Conservation (phyloP, 2,329 filamentous ascomycete genomes). For the Trichoderma breve region DNA sequence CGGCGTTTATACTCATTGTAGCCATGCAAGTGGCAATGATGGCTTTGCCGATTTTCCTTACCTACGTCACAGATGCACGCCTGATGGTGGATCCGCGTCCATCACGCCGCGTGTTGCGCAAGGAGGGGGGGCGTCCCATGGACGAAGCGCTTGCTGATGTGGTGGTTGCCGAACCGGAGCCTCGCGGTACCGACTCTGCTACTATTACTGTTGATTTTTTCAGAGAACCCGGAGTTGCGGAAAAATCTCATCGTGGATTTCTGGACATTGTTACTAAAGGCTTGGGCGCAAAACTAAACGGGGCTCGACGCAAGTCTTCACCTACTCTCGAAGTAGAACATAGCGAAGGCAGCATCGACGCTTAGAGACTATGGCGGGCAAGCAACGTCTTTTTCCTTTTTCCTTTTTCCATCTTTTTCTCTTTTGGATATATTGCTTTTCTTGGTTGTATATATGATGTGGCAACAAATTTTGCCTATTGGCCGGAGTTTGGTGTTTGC, state of each 20-base stretch:
- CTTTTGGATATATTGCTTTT: slow-evolving; percentile 19
- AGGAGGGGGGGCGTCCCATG: slow-evolving; percentile 24
- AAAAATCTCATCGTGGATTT: slow-evolving; percentile 25
- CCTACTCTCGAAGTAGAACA: slow-evolving; percentile 33
- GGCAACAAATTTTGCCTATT: not conserved
- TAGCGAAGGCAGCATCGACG: slow-evolving; percentile 27
- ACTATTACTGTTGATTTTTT: slow-evolving; percentile 4
- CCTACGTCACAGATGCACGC: slow-evolving; percentile 46
- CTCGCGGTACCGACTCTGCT: not conserved
- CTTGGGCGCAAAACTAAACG: slow-evolving; percentile 29
- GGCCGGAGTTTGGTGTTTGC: slow-evolving; percentile 10
- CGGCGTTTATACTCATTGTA: slow-evolving; percentile 63
- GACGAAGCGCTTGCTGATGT: slow-evolving; percentile 22
- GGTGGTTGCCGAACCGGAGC: slow-evolving; percentile 20
- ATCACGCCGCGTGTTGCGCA: slow-evolving; percentile 22
- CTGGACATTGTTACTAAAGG: slow-evolving; percentile 28
- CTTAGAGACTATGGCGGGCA: slow-evolving; percentile 12
- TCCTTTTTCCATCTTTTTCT: not conserved
- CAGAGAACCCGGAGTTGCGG: slow-evolving; percentile 15
- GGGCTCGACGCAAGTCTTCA: slow-evolving; percentile 32
- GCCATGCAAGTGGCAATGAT: slow-evolving; percentile 47
- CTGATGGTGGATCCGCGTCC: slow-evolving; percentile 40
- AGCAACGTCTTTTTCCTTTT: not conserved
- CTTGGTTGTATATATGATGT: slow-evolving; percentile 13
- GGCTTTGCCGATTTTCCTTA: slow-evolving; percentile 50